A percentile compares a stretch with the other conserved stretches of the same genome.
phyloP scores from a whole-genome alignment of 768 basidiomycete genomes.

The Mycena epipterygia region DNA sequence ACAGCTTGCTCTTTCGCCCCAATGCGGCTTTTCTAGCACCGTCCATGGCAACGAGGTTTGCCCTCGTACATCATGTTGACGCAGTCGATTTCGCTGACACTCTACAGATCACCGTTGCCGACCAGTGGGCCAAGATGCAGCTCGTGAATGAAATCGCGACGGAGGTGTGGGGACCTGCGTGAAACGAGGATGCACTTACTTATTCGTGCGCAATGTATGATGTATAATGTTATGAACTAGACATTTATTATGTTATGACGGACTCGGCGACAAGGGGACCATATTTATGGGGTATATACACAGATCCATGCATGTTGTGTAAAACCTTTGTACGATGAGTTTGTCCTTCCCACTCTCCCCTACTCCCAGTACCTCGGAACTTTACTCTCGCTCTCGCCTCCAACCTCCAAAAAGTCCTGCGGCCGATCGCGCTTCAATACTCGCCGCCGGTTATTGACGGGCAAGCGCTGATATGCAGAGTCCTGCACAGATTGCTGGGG shows the following conservation, averaged over 20 bases:
- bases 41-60: constrained; percentile 37
- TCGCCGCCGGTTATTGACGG: constrained; percentile 84
- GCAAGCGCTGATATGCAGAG: constrained; percentile 89
- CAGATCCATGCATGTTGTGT: constrained; percentile 3
- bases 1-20: constrained; percentile 34
- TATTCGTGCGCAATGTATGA: background rate
- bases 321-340: background rate
- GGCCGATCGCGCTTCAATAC: constrained; percentile 86
- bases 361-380: constrained; percentile 85
- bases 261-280: no score
- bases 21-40: constrained; percentile 37
- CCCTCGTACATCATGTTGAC: background rate
- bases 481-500: constrained; percentile 77
- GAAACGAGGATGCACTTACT: background rate
- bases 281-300: constrained; percentile 4
- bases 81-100: background rate
- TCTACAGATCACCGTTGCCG: constrained; percentile 33
- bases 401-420: constrained; percentile 86
- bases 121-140: constrained; percentile 39
- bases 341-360: constrained; percentile 4
- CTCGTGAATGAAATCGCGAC: constrained; percentile 32
- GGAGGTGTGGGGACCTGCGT: constrained; percentile 35
- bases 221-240: background rate
- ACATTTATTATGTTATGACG: background rate
- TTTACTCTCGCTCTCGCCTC: constrained; percentile 74